Conservation (phyloP, 2,329 filamentous ascomycete genomes). For the Aspergillus awamori region DNA sequence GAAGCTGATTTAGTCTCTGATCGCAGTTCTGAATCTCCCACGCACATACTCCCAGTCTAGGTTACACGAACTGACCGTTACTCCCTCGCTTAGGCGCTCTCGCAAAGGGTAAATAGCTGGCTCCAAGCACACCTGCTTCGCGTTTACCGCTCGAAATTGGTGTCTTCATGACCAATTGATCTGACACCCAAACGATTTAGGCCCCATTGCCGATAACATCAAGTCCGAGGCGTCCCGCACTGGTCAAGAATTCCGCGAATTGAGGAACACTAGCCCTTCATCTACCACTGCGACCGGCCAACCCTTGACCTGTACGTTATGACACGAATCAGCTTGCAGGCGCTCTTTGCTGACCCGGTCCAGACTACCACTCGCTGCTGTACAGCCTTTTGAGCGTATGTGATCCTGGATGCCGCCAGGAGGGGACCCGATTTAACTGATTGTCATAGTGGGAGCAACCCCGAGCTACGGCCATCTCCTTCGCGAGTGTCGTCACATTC, state of each 20-base stretch:
- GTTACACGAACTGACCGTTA: constrained; percentile 6
- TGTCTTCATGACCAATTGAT: constrained; percentile 11
- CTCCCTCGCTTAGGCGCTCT: constrained; percentile 3
- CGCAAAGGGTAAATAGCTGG: constrained; percentile 3
- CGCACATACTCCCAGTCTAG: background rate
- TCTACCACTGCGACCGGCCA: constrained; percentile 62
- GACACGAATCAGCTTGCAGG: background rate
- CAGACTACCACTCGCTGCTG: constrained; percentile 68
- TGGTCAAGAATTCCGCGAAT: constrained; percentile 59
- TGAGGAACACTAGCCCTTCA: constrained; percentile 58
- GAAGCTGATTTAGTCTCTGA: constrained; percentile 9
- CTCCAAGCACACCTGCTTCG: too few species aligned
- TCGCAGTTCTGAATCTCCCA: background rate
- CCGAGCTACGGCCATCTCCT: constrained; percentile 64
- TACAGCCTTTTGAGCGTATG: constrained; percentile 65
- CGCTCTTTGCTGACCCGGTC: constrained; percentile 19
- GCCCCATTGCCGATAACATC: constrained; percentile 60
- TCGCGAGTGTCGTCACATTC: constrained; percentile 57
- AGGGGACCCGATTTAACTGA: background rate
- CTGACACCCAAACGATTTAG: constrained; percentile 34
- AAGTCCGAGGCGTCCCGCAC: constrained; percentile 61
- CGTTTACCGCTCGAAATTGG: background rate
- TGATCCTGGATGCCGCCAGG: constrained; percentile 15
- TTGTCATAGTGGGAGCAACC: constrained; percentile 64
- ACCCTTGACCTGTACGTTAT: constrained; percentile 60